A percentile compares a stretch with the other conserved stretches of the same genome.
Conservation (phyloP, 2,329 filamentous ascomycete genomes). For the Fusarium drepaniforme region DNA sequence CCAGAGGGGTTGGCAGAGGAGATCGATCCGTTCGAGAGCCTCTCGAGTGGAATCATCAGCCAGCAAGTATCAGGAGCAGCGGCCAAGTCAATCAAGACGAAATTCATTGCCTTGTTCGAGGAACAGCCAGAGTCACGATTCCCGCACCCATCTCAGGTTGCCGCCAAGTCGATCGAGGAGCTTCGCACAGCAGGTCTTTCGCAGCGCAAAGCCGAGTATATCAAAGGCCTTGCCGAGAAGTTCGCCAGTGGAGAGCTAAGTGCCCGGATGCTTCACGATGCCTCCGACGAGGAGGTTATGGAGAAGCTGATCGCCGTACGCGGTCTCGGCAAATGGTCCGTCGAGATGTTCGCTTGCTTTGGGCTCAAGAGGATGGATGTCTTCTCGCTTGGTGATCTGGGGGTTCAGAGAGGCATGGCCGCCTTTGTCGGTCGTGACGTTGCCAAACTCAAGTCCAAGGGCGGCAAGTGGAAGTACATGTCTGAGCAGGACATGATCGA, state of each 20-base stretch:
- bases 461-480: constrained; percentile 99
- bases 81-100: constrained; percentile 87
- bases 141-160: constrained; percentile 82
- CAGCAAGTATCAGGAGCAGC: constrained; percentile 97
- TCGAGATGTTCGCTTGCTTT: constrained; percentile 99
- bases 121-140: constrained; percentile 62
- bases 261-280: constrained; percentile 79
- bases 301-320: constrained; percentile 86
- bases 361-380: constrained; percentile 95
- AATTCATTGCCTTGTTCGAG: constrained; percentile 82
- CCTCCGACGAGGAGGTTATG: constrained; percentile 87
- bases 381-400: constrained; percentile 91
- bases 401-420: constrained; percentile 95
- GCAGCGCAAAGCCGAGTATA: constrained; percentile 95
- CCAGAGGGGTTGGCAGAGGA: constrained; percentile 84
- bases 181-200: constrained; percentile 90
- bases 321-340: constrained; percentile 89
- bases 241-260: constrained; percentile 82
- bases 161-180: constrained; percentile 69
- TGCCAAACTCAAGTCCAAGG: constrained; percentile 81
- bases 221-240: constrained; percentile 85
- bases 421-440: constrained; percentile 87
- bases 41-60: constrained; percentile 90
- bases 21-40: constrained; percentile 87
- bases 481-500: constrained; percentile 91